Evolutionary conservation across 345 rosid species (phyloP).

Genomic region (Ricinus communis): DNA sequence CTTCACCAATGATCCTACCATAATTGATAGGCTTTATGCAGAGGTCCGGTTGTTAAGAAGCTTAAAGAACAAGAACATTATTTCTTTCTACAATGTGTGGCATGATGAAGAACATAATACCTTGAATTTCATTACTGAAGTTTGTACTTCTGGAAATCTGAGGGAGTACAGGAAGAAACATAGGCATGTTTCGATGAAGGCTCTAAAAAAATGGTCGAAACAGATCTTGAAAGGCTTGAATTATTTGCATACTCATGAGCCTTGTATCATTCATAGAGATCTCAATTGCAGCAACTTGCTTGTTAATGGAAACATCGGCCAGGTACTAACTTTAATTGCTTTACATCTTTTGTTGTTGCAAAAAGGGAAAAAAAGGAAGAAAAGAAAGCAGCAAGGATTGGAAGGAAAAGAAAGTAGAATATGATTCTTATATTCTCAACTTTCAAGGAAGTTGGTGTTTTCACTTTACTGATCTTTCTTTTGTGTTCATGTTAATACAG

Average conservation of each 20-base stretch:
- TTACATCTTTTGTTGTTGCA: too few relatives aligned
- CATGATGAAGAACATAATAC: conserved; percentile 45
- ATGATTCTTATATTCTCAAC: conserved; percentile 5
- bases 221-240: conserved; percentile 78
- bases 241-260: conserved; percentile 75
- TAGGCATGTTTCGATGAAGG: conserved; percentile 71
- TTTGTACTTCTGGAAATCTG: conserved; percentile 83
- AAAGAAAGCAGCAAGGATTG: too few relatives aligned
- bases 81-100: conserved; percentile 63
- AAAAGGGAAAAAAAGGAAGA: too few relatives aligned
- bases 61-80: conserved; percentile 57
- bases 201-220: conserved; percentile 86
- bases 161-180: conserved; percentile 84
- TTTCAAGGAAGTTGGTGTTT: not conserved
- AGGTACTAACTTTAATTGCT: conserved; percentile 50
- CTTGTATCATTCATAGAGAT: conserved; percentile 85
- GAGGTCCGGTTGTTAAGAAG: conserved; percentile 61
- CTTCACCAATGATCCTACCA: conserved; percentile 51
- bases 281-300: conserved; percentile 89
- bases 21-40: conserved; percentile 67
- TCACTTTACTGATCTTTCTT: not conserved
- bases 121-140: conserved; percentile 86
- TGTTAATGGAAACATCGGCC: conserved; percentile 82
- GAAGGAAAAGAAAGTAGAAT: not conserved
- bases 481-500: conserved; percentile 21